phyloP scores from a whole-genome alignment of 371 early-diverging fungal species.

The Saksenaea oblongispora region DNA sequence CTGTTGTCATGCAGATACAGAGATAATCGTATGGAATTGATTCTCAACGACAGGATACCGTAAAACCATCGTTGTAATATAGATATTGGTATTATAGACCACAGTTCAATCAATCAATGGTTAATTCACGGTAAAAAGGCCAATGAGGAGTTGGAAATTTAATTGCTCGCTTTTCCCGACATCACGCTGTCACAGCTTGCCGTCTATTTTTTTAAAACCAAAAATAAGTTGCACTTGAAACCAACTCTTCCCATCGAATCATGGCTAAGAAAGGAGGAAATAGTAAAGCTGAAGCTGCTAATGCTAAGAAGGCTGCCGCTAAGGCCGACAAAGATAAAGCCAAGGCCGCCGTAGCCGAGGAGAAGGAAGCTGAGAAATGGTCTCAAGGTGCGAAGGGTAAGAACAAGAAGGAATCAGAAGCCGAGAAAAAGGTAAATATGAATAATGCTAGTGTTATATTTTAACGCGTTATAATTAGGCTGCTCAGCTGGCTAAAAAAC shows the following conservation, averaged over 20 bases:
- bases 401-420: conserved; percentile 69
- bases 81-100: too few species aligned
- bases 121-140: too few species aligned
- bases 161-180: too few species aligned
- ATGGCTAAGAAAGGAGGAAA: conserved; percentile 50
- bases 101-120: too few species aligned
- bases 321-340: conserved; percentile 63
- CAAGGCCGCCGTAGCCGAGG: conserved; percentile 57
- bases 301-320: conserved; percentile 71
- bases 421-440: conserved; percentile 64
- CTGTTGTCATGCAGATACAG: too few species aligned
- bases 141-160: too few species aligned
- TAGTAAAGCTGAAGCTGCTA: conserved; percentile 62
- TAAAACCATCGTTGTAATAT: too few species aligned
- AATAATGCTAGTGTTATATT: not conserved
- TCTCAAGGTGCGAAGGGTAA: conserved; percentile 68
- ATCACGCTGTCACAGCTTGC: too few species aligned
- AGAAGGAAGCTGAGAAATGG: conserved; percentile 65
- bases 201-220: not conserved
- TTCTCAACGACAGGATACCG: too few species aligned
- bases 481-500: conserved; percentile 42
- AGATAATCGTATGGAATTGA: too few species aligned
- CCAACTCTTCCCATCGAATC: not conserved
- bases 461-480: conserved; percentile 21
- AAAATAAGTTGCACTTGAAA: not conserved